These are phyloP conservation scores for Metschnikowia gruessii DNA, from an alignment of 805 yeast species.

Conservation along the genomic window DNA sequence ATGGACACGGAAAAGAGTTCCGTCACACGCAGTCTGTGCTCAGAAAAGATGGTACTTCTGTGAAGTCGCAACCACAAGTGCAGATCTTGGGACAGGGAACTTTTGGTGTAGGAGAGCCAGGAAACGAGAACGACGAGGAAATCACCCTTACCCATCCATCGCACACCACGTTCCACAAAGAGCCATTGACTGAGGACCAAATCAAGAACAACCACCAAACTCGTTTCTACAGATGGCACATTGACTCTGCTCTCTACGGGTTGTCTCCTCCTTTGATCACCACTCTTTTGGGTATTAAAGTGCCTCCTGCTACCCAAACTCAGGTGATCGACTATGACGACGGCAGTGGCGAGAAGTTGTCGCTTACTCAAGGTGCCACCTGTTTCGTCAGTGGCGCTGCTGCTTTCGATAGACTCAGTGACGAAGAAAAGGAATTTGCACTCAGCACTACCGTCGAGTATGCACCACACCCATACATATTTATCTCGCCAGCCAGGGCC, in stretches of 20 bases:
- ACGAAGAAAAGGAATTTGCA: conserved; percentile 72
- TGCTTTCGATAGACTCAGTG: conserved; percentile 65
- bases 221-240: conserved; percentile 90
- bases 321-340: conserved; percentile 59
- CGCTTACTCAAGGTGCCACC: conserved; percentile 80
- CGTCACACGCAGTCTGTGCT: conserved; percentile 57
- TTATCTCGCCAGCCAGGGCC: conserved; percentile 75
- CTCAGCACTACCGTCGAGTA: conserved; percentile 77
- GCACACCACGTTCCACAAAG: conserved; percentile 76
- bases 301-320: conserved; percentile 64
- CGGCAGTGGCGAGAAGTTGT: conserved; percentile 55
- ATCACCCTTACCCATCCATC: conserved; percentile 76
- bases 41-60: conserved; percentile 75
- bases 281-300: conserved; percentile 77
- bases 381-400: conserved; percentile 83
- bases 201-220: conserved; percentile 60
- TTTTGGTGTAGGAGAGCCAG: conserved; percentile 52
- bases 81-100: conserved; percentile 85
- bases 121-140: conserved; percentile 59
- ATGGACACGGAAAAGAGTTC: conserved; percentile 81
- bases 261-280: conserved; percentile 85
- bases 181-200: conserved; percentile 60
- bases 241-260: conserved; percentile 84
- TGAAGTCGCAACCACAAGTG: conserved; percentile 83
- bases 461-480: conserved; percentile 92